phyloP scores from a whole-genome alignment of 108 stramenopile genomes.

The Fistulifera solaris region DNA sequence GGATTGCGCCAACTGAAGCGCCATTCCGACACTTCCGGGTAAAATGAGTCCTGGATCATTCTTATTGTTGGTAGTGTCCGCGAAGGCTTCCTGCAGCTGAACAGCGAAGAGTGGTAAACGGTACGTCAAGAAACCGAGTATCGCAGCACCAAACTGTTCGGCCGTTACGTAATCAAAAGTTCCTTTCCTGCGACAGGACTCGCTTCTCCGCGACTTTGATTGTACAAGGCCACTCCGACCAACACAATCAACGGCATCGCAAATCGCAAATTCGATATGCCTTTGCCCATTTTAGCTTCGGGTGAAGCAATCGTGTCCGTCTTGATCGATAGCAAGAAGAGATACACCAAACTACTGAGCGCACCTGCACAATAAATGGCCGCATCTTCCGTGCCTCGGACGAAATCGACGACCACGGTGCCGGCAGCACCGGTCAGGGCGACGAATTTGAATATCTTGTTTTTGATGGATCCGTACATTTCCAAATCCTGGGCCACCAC shows the following conservation, averaged over 20 bases:
- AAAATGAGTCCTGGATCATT: constrained; percentile 12
- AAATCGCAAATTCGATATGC: constrained; percentile 60
- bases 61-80: neutral
- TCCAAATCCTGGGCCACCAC: constrained; percentile 37
- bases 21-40: constrained; percentile 53
- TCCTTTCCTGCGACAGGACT: constrained; percentile 19
- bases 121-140: constrained; percentile 79
- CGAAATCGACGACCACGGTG: constrained; percentile 32
- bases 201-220: constrained; percentile 31
- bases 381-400: constrained; percentile 46
- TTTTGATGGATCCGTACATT: constrained; percentile 47
- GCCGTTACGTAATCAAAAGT: constrained; percentile 32
- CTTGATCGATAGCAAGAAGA: constrained; percentile 65
- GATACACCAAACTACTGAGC: constrained; percentile 52
- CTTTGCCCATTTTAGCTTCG: constrained; percentile 39
- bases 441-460: constrained; percentile 38
- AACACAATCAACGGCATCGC: constrained; percentile 55
- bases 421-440: constrained; percentile 49
- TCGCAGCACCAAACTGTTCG: constrained; percentile 68
- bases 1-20: constrained; percentile 19
- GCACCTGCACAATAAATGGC: constrained; percentile 56
- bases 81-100: constrained; percentile 50
- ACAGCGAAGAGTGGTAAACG: constrained; percentile 64
- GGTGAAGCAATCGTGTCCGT: constrained; percentile 58
- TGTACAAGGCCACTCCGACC: constrained; percentile 52